Percentiles rank a stretch among this genome's conserved stretches.
Conservation (phyloP, 805 yeast species). For the Candida caryicola region DNA sequence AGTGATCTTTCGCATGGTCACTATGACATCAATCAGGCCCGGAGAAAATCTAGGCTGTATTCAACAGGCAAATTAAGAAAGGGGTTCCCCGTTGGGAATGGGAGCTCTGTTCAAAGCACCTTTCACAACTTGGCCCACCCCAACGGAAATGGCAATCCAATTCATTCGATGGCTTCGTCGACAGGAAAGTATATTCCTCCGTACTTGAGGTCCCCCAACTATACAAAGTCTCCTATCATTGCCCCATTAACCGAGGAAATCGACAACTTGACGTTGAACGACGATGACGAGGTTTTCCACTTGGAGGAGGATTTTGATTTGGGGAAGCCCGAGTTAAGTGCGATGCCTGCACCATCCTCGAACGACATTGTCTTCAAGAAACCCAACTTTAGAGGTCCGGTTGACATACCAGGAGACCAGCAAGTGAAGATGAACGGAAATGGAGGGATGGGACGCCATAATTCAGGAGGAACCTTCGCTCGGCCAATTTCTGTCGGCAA, state of each 20-base stretch:
- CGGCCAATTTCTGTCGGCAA: slow-evolving; percentile 6
- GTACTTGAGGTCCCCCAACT: slow-evolving; percentile 37
- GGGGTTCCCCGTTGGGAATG: background rate
- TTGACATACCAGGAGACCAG: background rate
- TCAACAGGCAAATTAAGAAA: slow-evolving; percentile 11
- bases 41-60: slow-evolving; percentile 14
- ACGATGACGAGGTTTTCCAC: slow-evolving; percentile 38
- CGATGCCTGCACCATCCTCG: slow-evolving; percentile 1
- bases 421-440: background rate
- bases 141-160: background rate
- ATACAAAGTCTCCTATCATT: slow-evolving; percentile 30
- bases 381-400: slow-evolving; percentile 11
- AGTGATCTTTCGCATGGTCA: background rate
- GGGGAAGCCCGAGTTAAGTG: slow-evolving; percentile 1
- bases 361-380: slow-evolving; percentile 13
- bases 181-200: slow-evolving; percentile 43
- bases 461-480: slow-evolving; percentile 5
- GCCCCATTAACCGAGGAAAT: slow-evolving; percentile 36
- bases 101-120: slow-evolving; percentile 1
- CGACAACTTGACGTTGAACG: slow-evolving; percentile 28
- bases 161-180: slow-evolving; percentile 2
- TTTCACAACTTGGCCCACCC: slow-evolving; percentile 7
- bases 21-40: background rate
- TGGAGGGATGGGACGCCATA: slow-evolving; percentile 2
- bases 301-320: slow-evolving; percentile 39